Percentiles rank a stretch among this genome's conserved stretches.
phyloP scores from a whole-genome alignment of 768 basidiomycete genomes.

The Lactifluus subvellereus region DNA sequence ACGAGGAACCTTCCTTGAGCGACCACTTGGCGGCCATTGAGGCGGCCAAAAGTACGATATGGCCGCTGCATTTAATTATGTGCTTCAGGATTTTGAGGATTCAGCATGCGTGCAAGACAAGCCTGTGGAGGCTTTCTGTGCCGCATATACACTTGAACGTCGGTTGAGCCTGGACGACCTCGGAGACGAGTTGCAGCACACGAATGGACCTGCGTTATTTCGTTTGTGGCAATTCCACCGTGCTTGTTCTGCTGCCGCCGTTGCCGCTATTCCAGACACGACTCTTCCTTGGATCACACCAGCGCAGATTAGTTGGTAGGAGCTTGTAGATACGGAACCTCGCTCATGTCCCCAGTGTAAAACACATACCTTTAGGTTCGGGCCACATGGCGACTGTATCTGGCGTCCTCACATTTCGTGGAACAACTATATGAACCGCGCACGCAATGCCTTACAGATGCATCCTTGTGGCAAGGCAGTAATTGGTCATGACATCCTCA shows the following conservation, averaged over 20 bases:
- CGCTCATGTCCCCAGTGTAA: background rate
- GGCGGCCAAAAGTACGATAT: background rate
- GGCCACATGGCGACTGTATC: background rate
- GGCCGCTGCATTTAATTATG: background rate
- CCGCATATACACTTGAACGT: background rate
- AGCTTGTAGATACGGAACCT: background rate
- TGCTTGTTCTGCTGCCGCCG: background rate
- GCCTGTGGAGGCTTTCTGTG: background rate
- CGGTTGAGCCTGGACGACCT: background rate
- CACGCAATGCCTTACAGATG: background rate
- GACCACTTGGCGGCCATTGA: background rate
- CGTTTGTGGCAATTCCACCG: background rate
- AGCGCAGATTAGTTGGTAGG: background rate
- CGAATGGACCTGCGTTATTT: background rate
- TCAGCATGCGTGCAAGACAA: background rate
- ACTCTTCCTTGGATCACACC: background rate
- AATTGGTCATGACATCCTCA: background rate
- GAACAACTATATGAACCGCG: background rate
- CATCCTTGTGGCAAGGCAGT: background rate
- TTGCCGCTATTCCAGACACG: background rate
- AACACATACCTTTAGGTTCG: background rate
- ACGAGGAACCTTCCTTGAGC: background rate
- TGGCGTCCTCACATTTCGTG: background rate
- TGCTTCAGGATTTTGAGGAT: background rate
- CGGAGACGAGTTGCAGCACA: background rate